These are phyloP conservation scores for Wallacemonas rigidus DNA, from an alignment of 208 protist species.

Conservation along the genomic window DNA sequence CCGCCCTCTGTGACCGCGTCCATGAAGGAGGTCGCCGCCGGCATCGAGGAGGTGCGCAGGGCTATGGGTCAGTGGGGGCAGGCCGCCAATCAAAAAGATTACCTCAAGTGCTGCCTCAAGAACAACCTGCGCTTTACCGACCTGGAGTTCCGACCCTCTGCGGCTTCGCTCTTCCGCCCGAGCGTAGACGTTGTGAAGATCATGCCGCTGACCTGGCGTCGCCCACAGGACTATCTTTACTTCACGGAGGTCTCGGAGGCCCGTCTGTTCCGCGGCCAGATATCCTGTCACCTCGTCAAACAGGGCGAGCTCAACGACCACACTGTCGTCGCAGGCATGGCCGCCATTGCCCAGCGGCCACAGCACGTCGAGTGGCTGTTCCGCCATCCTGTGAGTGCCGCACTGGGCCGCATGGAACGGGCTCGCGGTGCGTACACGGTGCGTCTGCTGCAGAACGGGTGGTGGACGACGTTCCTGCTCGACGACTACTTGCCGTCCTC, in stretches of 20 bases:
- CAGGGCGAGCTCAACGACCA: constrained; percentile 66
- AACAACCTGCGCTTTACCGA: constrained; percentile 53
- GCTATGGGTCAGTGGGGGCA: constrained; percentile 35
- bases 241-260: constrained; percentile 31
- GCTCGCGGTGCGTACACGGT: constrained; percentile 66
- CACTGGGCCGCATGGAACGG: constrained; percentile 43
- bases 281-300: constrained; percentile 51
- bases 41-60: constrained; percentile 32
- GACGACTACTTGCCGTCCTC: constrained; percentile 81
- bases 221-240: constrained; percentile 51
- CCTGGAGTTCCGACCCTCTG: constrained; percentile 44
- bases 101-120: constrained; percentile 43
- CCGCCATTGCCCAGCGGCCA: constrained; percentile 55
- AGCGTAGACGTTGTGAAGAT: constrained; percentile 31
- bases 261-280: constrained; percentile 54
- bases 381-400: constrained; percentile 51
- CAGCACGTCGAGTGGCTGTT: constrained; percentile 52
- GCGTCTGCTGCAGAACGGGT: constrained; percentile 70
- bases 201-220: constrained; percentile 39
- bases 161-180: constrained; percentile 33
- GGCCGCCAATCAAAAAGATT: constrained; percentile 37
- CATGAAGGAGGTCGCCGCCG: constrained; percentile 30
- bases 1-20: constrained; percentile 36
- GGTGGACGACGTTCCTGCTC: constrained; percentile 72
- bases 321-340: constrained; percentile 73